Conservation (phyloP, 306 rosid genomes). For the Corylus avellana region DNA sequence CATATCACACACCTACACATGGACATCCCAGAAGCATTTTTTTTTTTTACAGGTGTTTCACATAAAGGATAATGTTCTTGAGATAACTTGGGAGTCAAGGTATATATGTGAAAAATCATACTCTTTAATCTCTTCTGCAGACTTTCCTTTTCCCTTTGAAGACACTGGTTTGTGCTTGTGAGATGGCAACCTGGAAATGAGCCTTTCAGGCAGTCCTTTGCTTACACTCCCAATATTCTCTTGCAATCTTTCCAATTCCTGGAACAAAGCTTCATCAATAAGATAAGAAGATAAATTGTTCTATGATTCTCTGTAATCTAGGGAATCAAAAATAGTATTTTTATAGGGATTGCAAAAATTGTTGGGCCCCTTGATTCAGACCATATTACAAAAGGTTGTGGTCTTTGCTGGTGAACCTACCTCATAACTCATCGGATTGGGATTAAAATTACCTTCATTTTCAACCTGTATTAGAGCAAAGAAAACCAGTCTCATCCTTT, state of each 20-base stretch:
- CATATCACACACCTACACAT: neutral
- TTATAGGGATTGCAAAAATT: too few species aligned
- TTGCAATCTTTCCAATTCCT: neutral
- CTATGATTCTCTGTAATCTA: neutral
- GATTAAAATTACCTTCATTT: neutral
- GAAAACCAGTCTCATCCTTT: neutral
- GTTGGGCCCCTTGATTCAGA: too few species aligned
- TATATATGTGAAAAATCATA: neutral
- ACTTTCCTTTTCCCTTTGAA: neutral
- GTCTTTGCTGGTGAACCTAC: neutral
- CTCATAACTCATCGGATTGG: neutral
- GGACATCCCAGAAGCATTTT: neutral
- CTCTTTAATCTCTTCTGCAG: neutral
- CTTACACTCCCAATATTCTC: neutral
- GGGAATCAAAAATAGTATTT: too few species aligned
- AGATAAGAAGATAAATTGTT: neutral
- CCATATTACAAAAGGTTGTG: too few species aligned
- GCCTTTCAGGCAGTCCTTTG: neutral
- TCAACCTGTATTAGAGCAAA: neutral
- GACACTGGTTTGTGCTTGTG: neutral
- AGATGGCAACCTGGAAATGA: neutral
- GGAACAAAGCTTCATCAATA: neutral
- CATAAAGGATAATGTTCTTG: too few species aligned
- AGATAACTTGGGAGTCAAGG: too few species aligned
- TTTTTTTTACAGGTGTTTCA: too few species aligned